Percentiles rank a stretch among this genome's conserved stretches.
These are phyloP conservation scores for Aspergillus neotritici DNA, from an alignment of 2,329 filamentous ascomycete species.

Conservation along the genomic window DNA sequence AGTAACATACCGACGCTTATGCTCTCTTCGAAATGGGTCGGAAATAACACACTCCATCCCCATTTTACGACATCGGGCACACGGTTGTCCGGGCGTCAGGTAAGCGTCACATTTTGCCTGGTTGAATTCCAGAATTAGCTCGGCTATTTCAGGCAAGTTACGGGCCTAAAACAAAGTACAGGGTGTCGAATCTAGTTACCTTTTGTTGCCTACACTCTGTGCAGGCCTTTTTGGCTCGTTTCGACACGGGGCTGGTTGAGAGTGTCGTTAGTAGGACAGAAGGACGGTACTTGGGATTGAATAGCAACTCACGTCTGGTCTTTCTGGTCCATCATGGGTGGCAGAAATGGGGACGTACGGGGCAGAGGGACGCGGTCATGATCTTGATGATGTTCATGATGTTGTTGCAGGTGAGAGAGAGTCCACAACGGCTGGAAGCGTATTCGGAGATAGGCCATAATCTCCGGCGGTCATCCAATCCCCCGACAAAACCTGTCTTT, in stretches of 20 bases:
- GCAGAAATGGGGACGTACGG: not conserved
- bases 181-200: conserved; percentile 15
- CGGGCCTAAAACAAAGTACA: not conserved
- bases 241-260: conserved; percentile 17
- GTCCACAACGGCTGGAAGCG: too few relatives aligned
- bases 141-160: not conserved
- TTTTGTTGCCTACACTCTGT: conserved; percentile 43
- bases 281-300: not conserved
- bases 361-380: not conserved
- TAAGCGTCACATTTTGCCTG: conserved; percentile 39
- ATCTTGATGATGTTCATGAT: not conserved
- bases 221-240: conserved; percentile 37
- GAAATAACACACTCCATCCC: conserved; percentile 35
- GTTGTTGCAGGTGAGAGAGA: too few relatives aligned
- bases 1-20: conserved; percentile 36
- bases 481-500: too few relatives aligned
- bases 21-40: conserved; percentile 39
- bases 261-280: conserved; percentile 10
- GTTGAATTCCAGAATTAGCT: not conserved
- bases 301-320: not conserved
- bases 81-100: conserved; percentile 30
- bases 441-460: not conserved
- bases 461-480: too few relatives aligned
- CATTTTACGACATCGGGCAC: conserved; percentile 36
- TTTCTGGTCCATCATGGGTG: not conserved